phyloP scores from a whole-genome alignment of 768 basidiomycete genomes.

The Mycena haematopus region DNA sequence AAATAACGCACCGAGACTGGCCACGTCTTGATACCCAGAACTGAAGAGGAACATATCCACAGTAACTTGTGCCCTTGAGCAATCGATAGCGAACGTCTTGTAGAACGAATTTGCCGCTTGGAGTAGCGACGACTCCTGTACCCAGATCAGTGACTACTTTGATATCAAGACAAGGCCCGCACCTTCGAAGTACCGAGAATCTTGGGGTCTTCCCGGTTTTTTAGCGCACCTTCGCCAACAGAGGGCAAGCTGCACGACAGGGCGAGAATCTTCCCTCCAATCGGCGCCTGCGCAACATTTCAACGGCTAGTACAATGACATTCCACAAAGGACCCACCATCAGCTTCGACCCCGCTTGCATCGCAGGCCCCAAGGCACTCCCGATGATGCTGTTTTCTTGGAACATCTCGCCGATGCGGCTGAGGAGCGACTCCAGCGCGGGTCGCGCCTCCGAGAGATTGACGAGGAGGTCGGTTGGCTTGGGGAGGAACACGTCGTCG shows the following conservation, averaged over 20 bases:
- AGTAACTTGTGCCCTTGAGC: constrained; percentile 66
- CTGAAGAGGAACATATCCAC: constrained; percentile 74
- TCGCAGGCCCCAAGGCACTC: constrained; percentile 22
- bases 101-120: constrained; percentile 71
- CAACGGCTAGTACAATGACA: neutral
- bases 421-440: constrained; percentile 59
- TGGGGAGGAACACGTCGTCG: constrained; percentile 70
- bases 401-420: constrained; percentile 67
- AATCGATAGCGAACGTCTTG: constrained; percentile 73
- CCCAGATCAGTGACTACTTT: no score
- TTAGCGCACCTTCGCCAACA: constrained; percentile 61
- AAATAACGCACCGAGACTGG: constrained; percentile 45
- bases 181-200: constrained; percentile 1
- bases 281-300: constrained; percentile 46
- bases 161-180: neutral
- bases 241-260: constrained; percentile 62
- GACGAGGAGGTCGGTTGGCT: constrained; percentile 65
- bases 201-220: neutral
- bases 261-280: constrained; percentile 69
- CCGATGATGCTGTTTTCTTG: constrained; percentile 23
- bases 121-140: constrained; percentile 60
- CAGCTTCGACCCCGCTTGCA: constrained; percentile 2
- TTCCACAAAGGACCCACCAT: neutral
- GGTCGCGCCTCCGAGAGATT: constrained; percentile 62
- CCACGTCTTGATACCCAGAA: constrained; percentile 64